Evolutionary conservation across 192 early-diverging fungal species (phyloP).

Genomic region (Radiomyces spectabilis): DNA sequence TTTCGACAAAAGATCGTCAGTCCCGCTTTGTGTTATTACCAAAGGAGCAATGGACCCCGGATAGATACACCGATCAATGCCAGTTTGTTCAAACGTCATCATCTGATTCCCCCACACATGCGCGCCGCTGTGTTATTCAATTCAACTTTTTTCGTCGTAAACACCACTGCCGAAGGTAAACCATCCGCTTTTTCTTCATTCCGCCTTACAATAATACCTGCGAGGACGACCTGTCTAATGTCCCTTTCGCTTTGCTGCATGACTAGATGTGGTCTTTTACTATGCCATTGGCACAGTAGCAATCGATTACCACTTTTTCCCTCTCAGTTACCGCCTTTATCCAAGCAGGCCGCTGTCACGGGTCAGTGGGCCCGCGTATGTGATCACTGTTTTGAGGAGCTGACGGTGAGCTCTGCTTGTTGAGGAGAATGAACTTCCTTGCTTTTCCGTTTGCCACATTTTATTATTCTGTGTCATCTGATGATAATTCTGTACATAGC

Average conservation of each 20-base stretch:
- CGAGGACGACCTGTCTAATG: too few relatives aligned
- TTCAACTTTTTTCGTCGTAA: neutral
- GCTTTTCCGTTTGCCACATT: neutral
- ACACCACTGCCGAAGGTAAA: conserved; percentile 2
- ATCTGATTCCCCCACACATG: too few relatives aligned
- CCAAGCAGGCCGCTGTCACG: neutral
- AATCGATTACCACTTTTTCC: conserved; percentile 1
- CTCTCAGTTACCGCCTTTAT: too few relatives aligned
- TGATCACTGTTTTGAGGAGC: conserved; percentile 1
- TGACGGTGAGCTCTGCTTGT: too few relatives aligned
- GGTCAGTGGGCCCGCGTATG: neutral
- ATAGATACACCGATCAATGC: neutral
- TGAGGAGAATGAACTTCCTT: too few relatives aligned
- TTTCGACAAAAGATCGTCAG: neutral
- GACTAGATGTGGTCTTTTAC: neutral
- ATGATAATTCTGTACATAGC: neutral
- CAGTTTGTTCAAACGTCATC: neutral
- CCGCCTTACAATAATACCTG: too few relatives aligned
- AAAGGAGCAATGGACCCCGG: neutral
- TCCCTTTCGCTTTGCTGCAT: too few relatives aligned
- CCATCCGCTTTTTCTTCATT: too few relatives aligned
- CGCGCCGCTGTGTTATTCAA: neutral
- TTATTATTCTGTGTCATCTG: neutral
- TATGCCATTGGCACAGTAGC: conserved; percentile 1
- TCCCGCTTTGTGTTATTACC: neutral